Percentiles rank a stretch among this genome's conserved stretches.
Evolutionary conservation across 257 asterid species (phyloP).

Genomic region (Voacanga thouarsii): DNA sequence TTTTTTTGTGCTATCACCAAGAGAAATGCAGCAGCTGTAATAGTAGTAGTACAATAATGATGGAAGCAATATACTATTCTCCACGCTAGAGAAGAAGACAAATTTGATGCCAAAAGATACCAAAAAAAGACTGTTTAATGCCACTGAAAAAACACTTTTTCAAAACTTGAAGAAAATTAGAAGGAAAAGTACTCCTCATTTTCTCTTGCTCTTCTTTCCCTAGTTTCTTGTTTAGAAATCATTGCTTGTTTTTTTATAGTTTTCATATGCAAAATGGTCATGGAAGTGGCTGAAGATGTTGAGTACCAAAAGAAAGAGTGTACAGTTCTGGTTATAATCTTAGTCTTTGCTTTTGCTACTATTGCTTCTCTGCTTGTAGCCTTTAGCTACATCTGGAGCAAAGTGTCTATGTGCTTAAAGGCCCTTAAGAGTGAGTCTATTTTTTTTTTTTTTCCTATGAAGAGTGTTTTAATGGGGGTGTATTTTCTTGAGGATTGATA

Average conservation of each 20-base stretch:
- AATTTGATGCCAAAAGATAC: constrained; percentile 7
- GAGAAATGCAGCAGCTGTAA: neutral
- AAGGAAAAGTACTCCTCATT: too few species aligned
- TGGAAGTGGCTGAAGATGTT: constrained; percentile 46
- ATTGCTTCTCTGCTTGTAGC: constrained; percentile 59
- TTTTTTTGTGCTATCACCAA: neutral
- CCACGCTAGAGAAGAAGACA: constrained; percentile 19
- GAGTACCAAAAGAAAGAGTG: constrained; percentile 59
- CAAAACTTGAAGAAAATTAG: constrained; percentile 5
- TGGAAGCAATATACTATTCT: neutral
- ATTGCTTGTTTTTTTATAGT: neutral
- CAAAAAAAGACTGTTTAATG: constrained; percentile 13
- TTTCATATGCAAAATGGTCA: constrained; percentile 5
- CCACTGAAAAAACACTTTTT: constrained; percentile 10
- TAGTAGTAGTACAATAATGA: neutral
- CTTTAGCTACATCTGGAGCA: constrained; percentile 54
- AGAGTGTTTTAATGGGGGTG: too few species aligned
- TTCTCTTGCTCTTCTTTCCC: neutral
- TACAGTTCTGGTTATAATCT: constrained; percentile 39
- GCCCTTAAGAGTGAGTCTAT: constrained; percentile 40
- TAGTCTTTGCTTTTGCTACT: constrained; percentile 60
- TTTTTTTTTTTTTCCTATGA: neutral
- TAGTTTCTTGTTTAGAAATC: neutral
- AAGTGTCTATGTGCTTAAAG: constrained; percentile 57
- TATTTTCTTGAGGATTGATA: neutral